Conservation (phyloP, 2,329 filamentous ascomycete genomes). For the Fusarium sp. region DNA sequence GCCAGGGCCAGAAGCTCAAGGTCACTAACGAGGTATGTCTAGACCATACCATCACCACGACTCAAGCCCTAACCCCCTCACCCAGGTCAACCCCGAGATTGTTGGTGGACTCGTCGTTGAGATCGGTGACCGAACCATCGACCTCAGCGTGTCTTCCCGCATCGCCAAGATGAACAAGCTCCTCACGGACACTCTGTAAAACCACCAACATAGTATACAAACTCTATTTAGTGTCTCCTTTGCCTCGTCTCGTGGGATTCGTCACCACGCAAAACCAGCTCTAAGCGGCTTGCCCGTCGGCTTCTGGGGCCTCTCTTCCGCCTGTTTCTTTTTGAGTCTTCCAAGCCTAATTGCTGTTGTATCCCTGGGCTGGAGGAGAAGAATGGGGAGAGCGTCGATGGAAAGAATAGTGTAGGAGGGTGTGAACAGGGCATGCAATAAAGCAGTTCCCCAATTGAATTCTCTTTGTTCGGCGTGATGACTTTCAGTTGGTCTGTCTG, state of each 20-base stretch:
- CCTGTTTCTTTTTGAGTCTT: slow-evolving; percentile 29
- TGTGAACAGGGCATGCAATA: slow-evolving; percentile 45
- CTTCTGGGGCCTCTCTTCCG: slow-evolving; percentile 29
- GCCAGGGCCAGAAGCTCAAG: slow-evolving; percentile 97
- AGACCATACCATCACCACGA: neutral
- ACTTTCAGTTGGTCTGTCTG: neutral
- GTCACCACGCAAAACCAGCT: slow-evolving; percentile 15
- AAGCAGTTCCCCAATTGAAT: slow-evolving; percentile 39
- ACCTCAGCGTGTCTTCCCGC: slow-evolving; percentile 94
- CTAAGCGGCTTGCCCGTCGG: slow-evolving; percentile 16
- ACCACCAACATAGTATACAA: slow-evolving; percentile 38
- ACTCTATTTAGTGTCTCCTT: slow-evolving; percentile 43
- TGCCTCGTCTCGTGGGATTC: slow-evolving; percentile 30
- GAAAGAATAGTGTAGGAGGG: slow-evolving; percentile 48
- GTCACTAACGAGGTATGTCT: slow-evolving; percentile 83
- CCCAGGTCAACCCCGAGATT: slow-evolving; percentile 91
- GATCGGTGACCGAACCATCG: slow-evolving; percentile 97
- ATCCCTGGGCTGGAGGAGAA: slow-evolving; percentile 29
- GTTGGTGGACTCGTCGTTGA: slow-evolving; percentile 94
- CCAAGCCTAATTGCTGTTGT: slow-evolving; percentile 23
- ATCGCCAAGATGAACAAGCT: slow-evolving; percentile 99
- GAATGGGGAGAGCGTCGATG: slow-evolving; percentile 40
- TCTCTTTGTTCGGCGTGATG: slow-evolving; percentile 20
- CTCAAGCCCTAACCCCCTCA: slow-evolving; percentile 26
- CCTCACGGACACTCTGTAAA: slow-evolving; percentile 96